phyloP scores from a whole-genome alignment of 345 rosid genomes.

The Theobroma cacao region DNA sequence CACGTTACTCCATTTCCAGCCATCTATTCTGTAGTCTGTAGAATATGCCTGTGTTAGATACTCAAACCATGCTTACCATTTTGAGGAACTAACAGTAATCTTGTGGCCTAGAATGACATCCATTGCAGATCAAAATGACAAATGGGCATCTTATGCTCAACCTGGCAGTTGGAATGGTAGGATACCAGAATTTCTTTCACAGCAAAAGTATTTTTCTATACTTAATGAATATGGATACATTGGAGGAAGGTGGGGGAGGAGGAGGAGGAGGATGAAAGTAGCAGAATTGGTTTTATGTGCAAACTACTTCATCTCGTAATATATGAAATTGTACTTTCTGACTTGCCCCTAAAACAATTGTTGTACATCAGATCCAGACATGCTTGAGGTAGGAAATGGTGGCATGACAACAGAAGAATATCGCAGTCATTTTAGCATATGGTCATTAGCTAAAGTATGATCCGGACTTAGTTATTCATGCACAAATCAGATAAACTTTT shows the following conservation, averaged over 20 bases:
- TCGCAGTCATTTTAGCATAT: conserved; percentile 62
- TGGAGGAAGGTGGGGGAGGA: too few species aligned
- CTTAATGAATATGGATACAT: neutral
- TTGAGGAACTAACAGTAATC: neutral
- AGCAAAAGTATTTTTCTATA: neutral
- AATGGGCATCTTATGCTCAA: conserved; percentile 62
- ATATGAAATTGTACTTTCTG: neutral
- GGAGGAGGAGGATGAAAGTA: too few species aligned
- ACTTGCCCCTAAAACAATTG: neutral
- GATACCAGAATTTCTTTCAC: neutral
- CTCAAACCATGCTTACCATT: too few species aligned
- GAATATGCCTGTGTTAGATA: too few species aligned
- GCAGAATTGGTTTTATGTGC: too few species aligned
- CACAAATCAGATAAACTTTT: too few species aligned
- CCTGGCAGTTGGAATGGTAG: conserved; percentile 81
- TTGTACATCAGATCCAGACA: conserved; percentile 55
- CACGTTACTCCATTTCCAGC: too few species aligned
- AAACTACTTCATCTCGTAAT: too few species aligned
- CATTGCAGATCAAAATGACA: conserved; percentile 49
- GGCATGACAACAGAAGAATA: conserved; percentile 71
- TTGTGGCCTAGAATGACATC: conserved; percentile 42
- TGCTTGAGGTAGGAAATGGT: conserved; percentile 79
- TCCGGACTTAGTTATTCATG: neutral
- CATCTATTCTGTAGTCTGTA: too few species aligned
- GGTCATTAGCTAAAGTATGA: conserved; percentile 62